These are phyloP conservation scores for Fusarium incarnatum DNA, from an alignment of 2,329 filamentous ascomycete species.

Conservation along the genomic window DNA sequence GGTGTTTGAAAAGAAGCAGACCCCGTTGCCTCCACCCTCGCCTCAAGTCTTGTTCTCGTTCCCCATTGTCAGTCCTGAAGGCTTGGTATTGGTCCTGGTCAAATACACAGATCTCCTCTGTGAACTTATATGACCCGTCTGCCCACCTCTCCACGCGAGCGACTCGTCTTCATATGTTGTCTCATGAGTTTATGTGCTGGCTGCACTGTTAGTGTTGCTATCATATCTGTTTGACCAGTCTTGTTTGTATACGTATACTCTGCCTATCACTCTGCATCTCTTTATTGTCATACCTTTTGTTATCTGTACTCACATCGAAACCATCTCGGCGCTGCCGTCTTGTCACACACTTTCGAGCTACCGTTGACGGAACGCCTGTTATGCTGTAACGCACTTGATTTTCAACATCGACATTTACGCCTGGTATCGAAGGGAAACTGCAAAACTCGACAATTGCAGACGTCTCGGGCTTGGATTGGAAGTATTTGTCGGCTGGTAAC, in stretches of 20 bases:
- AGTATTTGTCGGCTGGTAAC: background rate
- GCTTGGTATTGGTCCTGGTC: constrained; percentile 32
- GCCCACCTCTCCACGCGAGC: constrained; percentile 44
- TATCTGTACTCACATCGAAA: constrained; percentile 18
- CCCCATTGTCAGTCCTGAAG: constrained; percentile 28
- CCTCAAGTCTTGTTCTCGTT: constrained; percentile 32
- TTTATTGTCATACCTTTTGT: constrained; percentile 14
- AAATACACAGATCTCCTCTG: constrained; percentile 35
- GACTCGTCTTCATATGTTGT: constrained; percentile 25
- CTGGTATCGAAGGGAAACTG: constrained; percentile 4
- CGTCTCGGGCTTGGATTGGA: background rate
- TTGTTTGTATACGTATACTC: constrained; percentile 32
- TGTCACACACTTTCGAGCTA: constrained; percentile 15
- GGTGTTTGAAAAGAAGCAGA: constrained; percentile 22
- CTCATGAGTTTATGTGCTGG: constrained; percentile 30
- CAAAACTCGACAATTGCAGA: constrained; percentile 1
- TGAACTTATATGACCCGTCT: constrained; percentile 48
- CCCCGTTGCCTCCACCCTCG: constrained; percentile 38
- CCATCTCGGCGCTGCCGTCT: constrained; percentile 15
- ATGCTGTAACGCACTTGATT: constrained; percentile 11
- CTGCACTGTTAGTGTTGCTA: constrained; percentile 18
- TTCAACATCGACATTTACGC: background rate
- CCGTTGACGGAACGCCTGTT: constrained; percentile 2
- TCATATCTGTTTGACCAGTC: constrained; percentile 23
- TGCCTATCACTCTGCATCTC: constrained; percentile 3